Percentiles rank a stretch among this genome's conserved stretches.
These are phyloP conservation scores for Clonostachys solani DNA, from an alignment of 2,329 filamentous ascomycete species.

Conservation along the genomic window DNA sequence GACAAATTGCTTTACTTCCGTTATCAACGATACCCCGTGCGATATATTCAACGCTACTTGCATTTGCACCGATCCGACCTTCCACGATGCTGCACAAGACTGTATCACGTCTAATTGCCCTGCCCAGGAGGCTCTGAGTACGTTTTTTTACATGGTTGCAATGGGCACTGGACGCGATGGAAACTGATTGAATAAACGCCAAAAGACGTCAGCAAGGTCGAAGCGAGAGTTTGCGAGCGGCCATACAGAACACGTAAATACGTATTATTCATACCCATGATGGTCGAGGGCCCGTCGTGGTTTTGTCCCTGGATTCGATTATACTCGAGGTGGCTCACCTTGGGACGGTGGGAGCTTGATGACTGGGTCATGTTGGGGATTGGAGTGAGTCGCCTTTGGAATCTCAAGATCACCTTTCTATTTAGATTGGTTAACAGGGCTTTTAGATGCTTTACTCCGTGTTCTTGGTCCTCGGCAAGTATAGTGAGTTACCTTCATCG, in stretches of 20 bases:
- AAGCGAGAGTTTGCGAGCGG: slow-evolving; percentile 23
- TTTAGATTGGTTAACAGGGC: no score
- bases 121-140: slow-evolving; percentile 17
- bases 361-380: slow-evolving; percentile 29
- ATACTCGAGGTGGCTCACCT: slow-evolving; percentile 24
- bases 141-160: background rate
- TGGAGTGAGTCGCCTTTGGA: slow-evolving; percentile 5
- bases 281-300: slow-evolving; percentile 26
- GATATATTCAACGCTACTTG: slow-evolving; percentile 13
- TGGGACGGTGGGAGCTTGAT: slow-evolving; percentile 24
- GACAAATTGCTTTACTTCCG: no score
- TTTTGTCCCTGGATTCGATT: slow-evolving; percentile 28
- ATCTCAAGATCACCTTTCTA: no score
- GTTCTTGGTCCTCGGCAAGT: slow-evolving; percentile 23
- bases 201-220: slow-evolving; percentile 10
- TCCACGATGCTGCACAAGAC: slow-evolving; percentile 8
- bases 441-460: slow-evolving; percentile 12
- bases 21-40: background rate
- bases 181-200: no score
- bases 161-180: no score
- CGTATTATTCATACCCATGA: slow-evolving; percentile 25
- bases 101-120: slow-evolving; percentile 17
- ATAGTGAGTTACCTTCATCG: slow-evolving; percentile 1
- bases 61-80: slow-evolving; percentile 15
- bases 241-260: slow-evolving; percentile 20